These are phyloP conservation scores for Peronospora destructor DNA, from an alignment of 352 stramenopile genomes.

Conservation along the genomic window DNA sequence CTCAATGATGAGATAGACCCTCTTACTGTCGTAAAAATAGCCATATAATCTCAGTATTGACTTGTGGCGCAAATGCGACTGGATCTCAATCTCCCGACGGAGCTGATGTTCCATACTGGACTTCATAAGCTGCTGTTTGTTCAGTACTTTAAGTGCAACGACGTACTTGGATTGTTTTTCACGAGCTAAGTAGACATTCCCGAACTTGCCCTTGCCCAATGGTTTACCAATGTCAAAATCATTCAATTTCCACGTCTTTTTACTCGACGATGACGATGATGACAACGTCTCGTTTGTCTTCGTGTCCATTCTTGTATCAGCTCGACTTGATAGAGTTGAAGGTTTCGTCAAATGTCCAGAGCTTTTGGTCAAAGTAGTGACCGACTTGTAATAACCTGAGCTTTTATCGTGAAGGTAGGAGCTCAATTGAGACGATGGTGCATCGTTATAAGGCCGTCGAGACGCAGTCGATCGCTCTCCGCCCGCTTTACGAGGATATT, in stretches of 20 bases:
- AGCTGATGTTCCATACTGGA: conserved; percentile 97
- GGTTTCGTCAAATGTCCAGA: neutral
- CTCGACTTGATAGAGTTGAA: neutral
- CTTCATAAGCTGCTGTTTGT: conserved; percentile 97
- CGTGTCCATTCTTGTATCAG: conserved; percentile 2
- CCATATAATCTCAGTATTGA: conserved; percentile 97
- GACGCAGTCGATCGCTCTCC: conserved; percentile 15
- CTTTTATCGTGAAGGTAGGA: conserved; percentile 19
- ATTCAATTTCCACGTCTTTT: conserved; percentile 87
- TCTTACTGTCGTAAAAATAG: conserved; percentile 98
- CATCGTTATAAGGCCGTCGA: conserved; percentile 19
- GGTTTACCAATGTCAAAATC: conserved; percentile 99
- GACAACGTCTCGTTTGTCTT: conserved; percentile 11
- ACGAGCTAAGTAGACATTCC: conserved; percentile 97
- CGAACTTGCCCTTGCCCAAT: conserved; percentile 97
- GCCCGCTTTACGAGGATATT: conserved; percentile 29
- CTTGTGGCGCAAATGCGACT: conserved; percentile 95
- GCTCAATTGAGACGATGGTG: conserved; percentile 11
- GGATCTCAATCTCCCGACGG: conserved; percentile 99
- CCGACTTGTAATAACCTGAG: conserved; percentile 10
- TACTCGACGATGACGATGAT: conserved; percentile 1
- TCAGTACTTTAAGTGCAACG: conserved; percentile 97
- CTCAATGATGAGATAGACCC: conserved; percentile 99
- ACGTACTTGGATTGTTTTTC: conserved; percentile 98
- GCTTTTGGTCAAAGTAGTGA: conserved; percentile 4